Percentiles rank a stretch among this genome's conserved stretches.
Evolutionary conservation across 1,139 yeast species (phyloP).

Genomic region (Hyphopichia pseudoburtonii): DNA sequence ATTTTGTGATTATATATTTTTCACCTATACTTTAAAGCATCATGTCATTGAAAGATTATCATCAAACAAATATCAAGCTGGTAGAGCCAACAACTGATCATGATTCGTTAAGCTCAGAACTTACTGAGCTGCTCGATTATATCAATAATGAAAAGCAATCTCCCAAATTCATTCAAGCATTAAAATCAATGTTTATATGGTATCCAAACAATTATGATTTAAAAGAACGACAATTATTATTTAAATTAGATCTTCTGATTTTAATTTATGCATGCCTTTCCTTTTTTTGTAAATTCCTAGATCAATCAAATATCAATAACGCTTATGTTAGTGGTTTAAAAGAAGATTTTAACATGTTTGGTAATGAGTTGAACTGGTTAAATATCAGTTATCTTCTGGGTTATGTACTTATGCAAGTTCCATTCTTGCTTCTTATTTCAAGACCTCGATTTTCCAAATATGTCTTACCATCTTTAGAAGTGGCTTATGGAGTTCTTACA

Average conservation of each 20-base stretch:
- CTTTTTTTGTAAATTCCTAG: constrained; percentile 46
- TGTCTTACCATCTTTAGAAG: not conserved
- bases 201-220: not conserved
- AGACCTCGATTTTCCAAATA: constrained; percentile 1
- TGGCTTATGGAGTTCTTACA: not conserved
- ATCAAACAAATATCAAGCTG: too few relatives aligned
- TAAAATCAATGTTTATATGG: not conserved
- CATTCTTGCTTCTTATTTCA: constrained; percentile 12
- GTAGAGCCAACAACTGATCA: too few relatives aligned
- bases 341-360: constrained; percentile 24
- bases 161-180: not conserved
- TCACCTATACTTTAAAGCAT: too few relatives aligned
- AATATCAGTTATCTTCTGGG: constrained; percentile 32
- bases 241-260: constrained; percentile 38
- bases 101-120: too few relatives aligned
- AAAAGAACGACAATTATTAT: constrained; percentile 23
- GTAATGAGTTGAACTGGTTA: constrained; percentile 32
- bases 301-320: constrained; percentile 31
- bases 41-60: too few relatives aligned
- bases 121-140: too few relatives aligned
- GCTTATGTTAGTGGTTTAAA: constrained; percentile 43
- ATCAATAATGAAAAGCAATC: not conserved
- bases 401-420: constrained; percentile 22
- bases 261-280: constrained; percentile 34
- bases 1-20: too few relatives aligned